A percentile compares a stretch with the other conserved stretches of the same genome.
Conservation (phyloP, 1,139 yeast genomes). For the Yarrowia galli region DNA sequence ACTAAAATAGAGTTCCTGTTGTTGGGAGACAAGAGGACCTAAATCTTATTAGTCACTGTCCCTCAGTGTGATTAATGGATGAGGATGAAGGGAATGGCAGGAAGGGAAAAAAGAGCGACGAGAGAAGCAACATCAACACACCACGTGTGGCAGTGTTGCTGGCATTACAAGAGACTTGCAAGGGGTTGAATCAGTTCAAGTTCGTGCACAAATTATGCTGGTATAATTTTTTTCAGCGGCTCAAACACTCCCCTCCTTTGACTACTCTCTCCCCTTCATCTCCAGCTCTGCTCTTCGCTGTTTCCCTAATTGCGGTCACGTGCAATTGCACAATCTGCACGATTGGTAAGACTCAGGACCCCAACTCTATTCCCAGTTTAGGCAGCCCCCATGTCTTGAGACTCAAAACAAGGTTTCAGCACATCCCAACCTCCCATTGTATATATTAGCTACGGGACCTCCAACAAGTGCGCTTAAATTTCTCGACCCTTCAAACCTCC, state of each 20-base stretch:
- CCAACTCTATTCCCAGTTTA: constrained; percentile 18
- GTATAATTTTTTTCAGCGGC: neutral
- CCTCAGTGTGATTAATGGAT: constrained; percentile 9
- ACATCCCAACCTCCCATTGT: constrained; percentile 18
- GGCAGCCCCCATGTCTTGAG: constrained; percentile 27
- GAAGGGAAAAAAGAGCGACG: neutral
- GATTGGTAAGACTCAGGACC: constrained; percentile 38
- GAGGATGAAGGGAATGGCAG: neutral
- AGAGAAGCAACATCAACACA: neutral
- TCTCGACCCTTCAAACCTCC: neutral
- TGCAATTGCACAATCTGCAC: constrained; percentile 35
- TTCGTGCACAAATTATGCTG: no score
- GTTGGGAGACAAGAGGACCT: constrained; percentile 14
- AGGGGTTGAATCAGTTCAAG: neutral
- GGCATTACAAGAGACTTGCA: neutral
- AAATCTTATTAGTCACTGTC: constrained; percentile 26
- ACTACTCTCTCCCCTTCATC: neutral
- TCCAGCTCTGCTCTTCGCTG: neutral
- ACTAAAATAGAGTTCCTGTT: neutral
- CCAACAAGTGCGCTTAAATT: neutral
- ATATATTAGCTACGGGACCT: constrained; percentile 29
- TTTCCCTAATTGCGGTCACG: constrained; percentile 14
- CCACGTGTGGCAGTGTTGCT: neutral
- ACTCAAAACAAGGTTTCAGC: neutral
- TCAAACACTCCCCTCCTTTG: neutral